phyloP scores from a whole-genome alignment of 257 asterid genomes.

The Ehretia macrophylla region DNA sequence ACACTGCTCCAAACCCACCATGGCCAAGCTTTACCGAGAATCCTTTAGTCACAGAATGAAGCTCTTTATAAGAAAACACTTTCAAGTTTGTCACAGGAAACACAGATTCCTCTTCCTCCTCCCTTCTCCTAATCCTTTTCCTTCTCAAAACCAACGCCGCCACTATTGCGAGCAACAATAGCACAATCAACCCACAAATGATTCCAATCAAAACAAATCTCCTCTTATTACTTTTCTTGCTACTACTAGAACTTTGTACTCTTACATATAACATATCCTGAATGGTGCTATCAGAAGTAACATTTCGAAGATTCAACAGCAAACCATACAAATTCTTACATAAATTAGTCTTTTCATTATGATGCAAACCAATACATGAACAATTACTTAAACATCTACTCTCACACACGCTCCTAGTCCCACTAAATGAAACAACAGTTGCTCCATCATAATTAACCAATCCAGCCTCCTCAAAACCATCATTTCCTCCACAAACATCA shows the following conservation, averaged over 20 bases:
- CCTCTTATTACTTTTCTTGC: constrained; percentile 23
- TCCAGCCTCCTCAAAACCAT: constrained; percentile 62
- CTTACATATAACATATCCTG: constrained; percentile 50
- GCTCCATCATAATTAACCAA: constrained; percentile 42
- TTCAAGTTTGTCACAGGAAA: not conserved
- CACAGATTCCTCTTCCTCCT: not conserved
- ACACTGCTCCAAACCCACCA: constrained; percentile 44
- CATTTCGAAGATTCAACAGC: constrained; percentile 48
- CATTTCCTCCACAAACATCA: constrained; percentile 37
- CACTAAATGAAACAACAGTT: constrained; percentile 31
- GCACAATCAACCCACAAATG: constrained; percentile 41
- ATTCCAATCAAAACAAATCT: constrained; percentile 34
- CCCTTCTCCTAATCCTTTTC: constrained; percentile 1
- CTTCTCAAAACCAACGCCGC: not conserved
- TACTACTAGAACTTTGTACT: constrained; percentile 20
- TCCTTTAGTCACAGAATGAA: constrained; percentile 22
- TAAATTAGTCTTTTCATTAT: constrained; percentile 33
- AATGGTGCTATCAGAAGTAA: constrained; percentile 35
- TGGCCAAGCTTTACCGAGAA: constrained; percentile 36
- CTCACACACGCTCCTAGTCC: constrained; percentile 52
- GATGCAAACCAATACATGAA: constrained; percentile 63
- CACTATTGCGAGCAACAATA: constrained; percentile 30
- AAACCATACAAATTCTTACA: constrained; percentile 61
- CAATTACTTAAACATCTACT: constrained; percentile 51
- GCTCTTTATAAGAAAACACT: constrained; percentile 34